Conservation (phyloP, 805 yeast genomes). For the Saccharomycopsis lassenensis region DNA sequence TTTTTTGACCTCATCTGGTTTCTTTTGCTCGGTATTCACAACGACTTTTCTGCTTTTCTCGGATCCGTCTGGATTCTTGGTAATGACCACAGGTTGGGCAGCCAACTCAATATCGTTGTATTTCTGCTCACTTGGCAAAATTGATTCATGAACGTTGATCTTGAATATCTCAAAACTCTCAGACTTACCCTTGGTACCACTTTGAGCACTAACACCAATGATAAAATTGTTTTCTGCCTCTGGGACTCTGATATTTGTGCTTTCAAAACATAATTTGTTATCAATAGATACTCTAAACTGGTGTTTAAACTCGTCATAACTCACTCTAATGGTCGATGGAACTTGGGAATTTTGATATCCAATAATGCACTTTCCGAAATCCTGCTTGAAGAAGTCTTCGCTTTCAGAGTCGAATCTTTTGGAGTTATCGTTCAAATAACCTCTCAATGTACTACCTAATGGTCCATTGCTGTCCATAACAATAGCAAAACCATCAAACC, state of each 20-base stretch:
- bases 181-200: constrained; percentile 25
- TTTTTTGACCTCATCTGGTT: constrained; percentile 19
- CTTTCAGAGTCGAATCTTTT: constrained; percentile 23
- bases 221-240: constrained; percentile 26
- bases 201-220: constrained; percentile 44
- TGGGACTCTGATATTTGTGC: constrained; percentile 41
- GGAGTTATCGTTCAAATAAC: constrained; percentile 51
- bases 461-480: constrained; percentile 41
- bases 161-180: constrained; percentile 60
- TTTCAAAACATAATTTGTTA: constrained; percentile 59
- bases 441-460: constrained; percentile 42
- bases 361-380: constrained; percentile 48
- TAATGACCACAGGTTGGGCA: constrained; percentile 34
- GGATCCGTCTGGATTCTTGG: constrained; percentile 28
- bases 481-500: constrained; percentile 55
- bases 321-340: constrained; percentile 57
- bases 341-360: constrained; percentile 57
- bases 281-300: constrained; percentile 59
- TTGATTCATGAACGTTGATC: constrained; percentile 39
- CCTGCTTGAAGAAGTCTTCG: constrained; percentile 22
- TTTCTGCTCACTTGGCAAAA: constrained; percentile 41
- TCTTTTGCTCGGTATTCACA: too few species aligned
- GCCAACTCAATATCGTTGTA: constrained; percentile 44
- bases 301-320: constrained; percentile 33
- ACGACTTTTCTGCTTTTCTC: too few species aligned